These are phyloP conservation scores for Kodamaea derodonti DNA, from an alignment of 1,139 yeast species.

Conservation along the genomic window DNA sequence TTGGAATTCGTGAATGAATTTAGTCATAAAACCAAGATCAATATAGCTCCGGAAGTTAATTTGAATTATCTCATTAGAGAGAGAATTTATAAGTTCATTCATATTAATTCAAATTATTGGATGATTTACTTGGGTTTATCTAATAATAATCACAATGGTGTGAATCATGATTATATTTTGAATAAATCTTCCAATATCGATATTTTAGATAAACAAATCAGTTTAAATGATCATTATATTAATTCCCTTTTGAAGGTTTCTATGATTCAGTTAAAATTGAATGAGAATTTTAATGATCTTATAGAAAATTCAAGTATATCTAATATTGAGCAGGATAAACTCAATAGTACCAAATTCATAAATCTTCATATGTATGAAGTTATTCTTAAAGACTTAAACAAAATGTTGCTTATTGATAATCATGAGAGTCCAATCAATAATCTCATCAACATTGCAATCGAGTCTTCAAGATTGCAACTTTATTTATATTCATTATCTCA, in stretches of 20 bases:
- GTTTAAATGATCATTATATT: conserved; percentile 31
- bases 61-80: conserved; percentile 38
- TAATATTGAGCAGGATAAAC: conserved; percentile 18
- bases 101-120: conserved; percentile 46
- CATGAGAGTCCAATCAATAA: conserved; percentile 18
- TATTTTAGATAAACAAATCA: conserved; percentile 14
- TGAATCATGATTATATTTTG: conserved; percentile 40
- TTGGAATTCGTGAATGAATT: conserved; percentile 42
- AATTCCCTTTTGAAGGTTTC: conserved; percentile 40
- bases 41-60: conserved; percentile 30
- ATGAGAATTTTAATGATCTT: conserved; percentile 36
- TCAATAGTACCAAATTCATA: conserved; percentile 28
- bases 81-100: conserved; percentile 42
- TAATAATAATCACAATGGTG: conserved; percentile 37
- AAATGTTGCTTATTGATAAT: conserved; percentile 7
- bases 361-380: conserved; percentile 44
- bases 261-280: conserved; percentile 39
- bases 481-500: conserved; percentile 35
- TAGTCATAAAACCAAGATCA: conserved; percentile 40
- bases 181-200: conserved; percentile 34
- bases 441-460: conserved; percentile 33
- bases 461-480: conserved; percentile 39
- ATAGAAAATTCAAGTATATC: conserved; percentile 15
- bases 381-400: conserved; percentile 31
- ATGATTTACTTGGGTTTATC: conserved; percentile 39